Percentiles rank a stretch among this genome's conserved stretches.
Evolutionary conservation across 2,329 filamentous ascomycete genomes (phyloP).

Genomic region (Fusarium torreyae): DNA sequence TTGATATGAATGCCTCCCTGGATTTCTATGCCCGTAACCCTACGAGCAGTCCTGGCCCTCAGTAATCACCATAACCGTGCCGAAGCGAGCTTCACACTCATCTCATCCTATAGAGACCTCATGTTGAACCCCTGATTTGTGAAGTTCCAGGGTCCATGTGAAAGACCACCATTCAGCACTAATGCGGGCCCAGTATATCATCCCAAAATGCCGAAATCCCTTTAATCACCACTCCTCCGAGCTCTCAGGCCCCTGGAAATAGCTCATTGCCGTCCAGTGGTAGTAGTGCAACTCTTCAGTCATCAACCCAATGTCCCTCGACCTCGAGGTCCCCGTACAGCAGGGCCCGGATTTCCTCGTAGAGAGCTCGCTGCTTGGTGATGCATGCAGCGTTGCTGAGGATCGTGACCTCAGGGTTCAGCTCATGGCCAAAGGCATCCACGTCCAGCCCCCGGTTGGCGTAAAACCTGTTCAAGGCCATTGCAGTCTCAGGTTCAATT

Average conservation of each 20-base stretch:
- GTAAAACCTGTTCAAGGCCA: neutral
- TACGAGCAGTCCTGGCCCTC: too few relatives aligned
- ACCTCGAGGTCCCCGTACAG: neutral
- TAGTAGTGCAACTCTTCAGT: neutral
- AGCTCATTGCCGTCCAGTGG: neutral
- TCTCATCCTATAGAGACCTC: too few relatives aligned
- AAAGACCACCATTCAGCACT: too few relatives aligned
- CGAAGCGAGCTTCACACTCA: too few relatives aligned
- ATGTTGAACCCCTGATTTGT: too few relatives aligned
- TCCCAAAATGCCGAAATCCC: too few relatives aligned
- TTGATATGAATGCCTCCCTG: too few relatives aligned
- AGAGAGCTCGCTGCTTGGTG: neutral
- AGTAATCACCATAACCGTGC: too few relatives aligned
- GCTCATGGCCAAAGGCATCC: neutral
- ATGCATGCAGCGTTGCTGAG: neutral
- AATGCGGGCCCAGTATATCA: too few relatives aligned
- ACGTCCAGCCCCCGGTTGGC: neutral
- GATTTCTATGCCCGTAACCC: too few relatives aligned
- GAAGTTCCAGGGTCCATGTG: too few relatives aligned
- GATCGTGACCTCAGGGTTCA: neutral
- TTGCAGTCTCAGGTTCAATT: too few relatives aligned
- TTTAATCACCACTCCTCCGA: neutral
- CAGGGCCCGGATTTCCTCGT: neutral
- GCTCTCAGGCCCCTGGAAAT: neutral
- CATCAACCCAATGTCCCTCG: neutral